A percentile compares a stretch with the other conserved stretches of the same genome.
phyloP scores from a whole-genome alignment of 108 stramenopile species.

The Hondaea fermentalgiana region DNA sequence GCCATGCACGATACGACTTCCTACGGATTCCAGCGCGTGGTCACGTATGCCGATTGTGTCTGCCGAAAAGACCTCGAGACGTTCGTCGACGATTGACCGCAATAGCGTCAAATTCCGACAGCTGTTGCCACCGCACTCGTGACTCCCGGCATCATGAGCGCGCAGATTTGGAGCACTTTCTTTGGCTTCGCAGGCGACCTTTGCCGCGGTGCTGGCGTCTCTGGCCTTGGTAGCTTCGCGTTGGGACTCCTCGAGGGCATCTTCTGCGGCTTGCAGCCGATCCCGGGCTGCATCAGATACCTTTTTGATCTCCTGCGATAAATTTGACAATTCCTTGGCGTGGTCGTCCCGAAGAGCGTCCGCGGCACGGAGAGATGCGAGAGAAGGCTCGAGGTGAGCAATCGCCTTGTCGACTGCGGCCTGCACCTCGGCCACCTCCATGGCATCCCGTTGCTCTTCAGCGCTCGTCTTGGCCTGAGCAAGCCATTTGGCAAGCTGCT shows the following conservation, averaged over 20 bases:
- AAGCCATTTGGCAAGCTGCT: background rate
- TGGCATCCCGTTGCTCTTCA: background rate
- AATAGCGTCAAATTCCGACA: background rate
- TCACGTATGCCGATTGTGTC: background rate
- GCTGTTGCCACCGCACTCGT: background rate
- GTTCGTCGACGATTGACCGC: background rate
- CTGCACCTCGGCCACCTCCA: background rate
- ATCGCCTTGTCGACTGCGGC: background rate
- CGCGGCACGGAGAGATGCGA: background rate
- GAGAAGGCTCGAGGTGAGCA: background rate
- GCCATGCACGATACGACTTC: background rate
- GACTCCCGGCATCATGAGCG: background rate
- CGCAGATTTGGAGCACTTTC: background rate
- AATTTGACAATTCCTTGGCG: background rate
- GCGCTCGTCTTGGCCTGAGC: background rate
- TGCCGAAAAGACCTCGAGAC: background rate
- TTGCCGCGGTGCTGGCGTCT: background rate
- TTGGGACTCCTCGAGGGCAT: background rate
- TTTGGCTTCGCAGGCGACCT: background rate
- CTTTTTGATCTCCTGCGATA: background rate
- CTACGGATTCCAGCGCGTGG: background rate
- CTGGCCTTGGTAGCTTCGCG: background rate
- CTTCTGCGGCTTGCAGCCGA: background rate
- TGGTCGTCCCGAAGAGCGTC: background rate
- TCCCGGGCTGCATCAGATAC: background rate